Evolutionary conservation across 2,329 filamentous ascomycete species (phyloP).

Genomic region (Aureobasidium musti): DNA sequence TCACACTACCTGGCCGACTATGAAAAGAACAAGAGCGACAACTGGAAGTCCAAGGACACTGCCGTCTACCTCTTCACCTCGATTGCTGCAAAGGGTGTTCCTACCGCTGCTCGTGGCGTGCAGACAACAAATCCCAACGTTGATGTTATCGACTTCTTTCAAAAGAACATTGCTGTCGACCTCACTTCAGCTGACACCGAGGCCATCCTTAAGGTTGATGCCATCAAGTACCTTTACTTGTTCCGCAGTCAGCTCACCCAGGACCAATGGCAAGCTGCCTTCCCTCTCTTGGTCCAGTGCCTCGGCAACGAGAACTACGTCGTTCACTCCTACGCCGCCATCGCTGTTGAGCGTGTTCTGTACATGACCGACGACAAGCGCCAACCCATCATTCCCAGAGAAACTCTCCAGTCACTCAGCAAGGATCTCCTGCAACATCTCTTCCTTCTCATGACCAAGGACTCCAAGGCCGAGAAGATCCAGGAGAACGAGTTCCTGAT

Average conservation of each 20-base stretch:
- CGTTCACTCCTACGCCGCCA: conserved; percentile 95
- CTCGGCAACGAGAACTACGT: conserved; percentile 89
- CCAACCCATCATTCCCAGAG: conserved; percentile 75
- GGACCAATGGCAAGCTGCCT: conserved; percentile 86
- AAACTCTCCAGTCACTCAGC: conserved; percentile 72
- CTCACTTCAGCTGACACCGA: conserved; percentile 71
- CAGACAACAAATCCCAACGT: conserved; percentile 75
- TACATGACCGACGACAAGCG: conserved; percentile 76
- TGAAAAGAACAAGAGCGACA: conserved; percentile 63
- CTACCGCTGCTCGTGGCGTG: conserved; percentile 85
- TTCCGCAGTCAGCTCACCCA: conserved; percentile 94
- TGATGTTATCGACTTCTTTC: conserved; percentile 92
- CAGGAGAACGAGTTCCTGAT: conserved; percentile 99
- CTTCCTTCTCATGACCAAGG: conserved; percentile 86
- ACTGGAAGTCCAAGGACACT: conserved; percentile 98
- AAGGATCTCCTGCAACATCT: conserved; percentile 87
- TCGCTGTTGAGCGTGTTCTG: conserved; percentile 90
- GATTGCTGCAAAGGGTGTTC: conserved; percentile 85
- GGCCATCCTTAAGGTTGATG: conserved; percentile 92
- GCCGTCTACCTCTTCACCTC: conserved; percentile 96
- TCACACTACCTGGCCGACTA: conserved; percentile 78
- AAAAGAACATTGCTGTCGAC: conserved; percentile 87
- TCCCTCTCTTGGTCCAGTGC: conserved; percentile 88
- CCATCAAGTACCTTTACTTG: conserved; percentile 96
- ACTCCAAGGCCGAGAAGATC: conserved; percentile 82